Percentiles rank a stretch among this genome's conserved stretches.
Conservation (phyloP, 331 rosid species). For the Rosa hybrid region DNA sequence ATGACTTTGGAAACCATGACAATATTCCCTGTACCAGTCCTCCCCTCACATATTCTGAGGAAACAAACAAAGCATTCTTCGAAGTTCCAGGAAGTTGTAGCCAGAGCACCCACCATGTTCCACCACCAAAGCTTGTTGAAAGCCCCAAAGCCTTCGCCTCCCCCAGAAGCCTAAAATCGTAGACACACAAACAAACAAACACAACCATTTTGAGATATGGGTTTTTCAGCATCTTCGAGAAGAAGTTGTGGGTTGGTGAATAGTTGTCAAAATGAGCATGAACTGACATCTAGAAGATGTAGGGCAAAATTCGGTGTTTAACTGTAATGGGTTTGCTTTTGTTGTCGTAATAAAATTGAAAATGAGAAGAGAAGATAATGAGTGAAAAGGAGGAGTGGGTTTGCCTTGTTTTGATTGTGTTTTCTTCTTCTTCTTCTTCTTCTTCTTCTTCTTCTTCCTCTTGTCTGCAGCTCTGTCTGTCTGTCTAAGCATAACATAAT, state of each 20-base stretch:
- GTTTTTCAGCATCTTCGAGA: no score
- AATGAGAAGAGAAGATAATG: no score
- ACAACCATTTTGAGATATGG: background rate
- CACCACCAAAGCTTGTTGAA: slow-evolving; percentile 27
- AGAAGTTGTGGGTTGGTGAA: no score
- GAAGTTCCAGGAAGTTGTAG: slow-evolving; percentile 26
- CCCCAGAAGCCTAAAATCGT: slow-evolving; percentile 19
- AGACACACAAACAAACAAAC: background rate
- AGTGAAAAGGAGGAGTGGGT: background rate
- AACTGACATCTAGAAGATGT: no score
- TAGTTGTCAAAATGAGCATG: no score
- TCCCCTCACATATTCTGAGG: slow-evolving; percentile 22
- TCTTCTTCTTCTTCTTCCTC: slow-evolving; percentile 20
- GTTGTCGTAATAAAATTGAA: no score
- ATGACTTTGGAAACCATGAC: slow-evolving; percentile 28
- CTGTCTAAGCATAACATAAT: slow-evolving; percentile 37
- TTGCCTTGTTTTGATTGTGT: slow-evolving; percentile 6
- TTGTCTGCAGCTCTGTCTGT: slow-evolving; percentile 34
- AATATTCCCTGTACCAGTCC: slow-evolving; percentile 19
- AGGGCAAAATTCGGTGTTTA: no score
- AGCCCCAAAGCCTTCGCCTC: background rate
- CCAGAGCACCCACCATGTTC: slow-evolving; percentile 34
- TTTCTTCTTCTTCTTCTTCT: background rate
- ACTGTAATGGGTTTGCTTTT: no score
- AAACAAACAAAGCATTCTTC: slow-evolving; percentile 24